Evolutionary conservation across 2,329 filamentous ascomycete species (phyloP).

Genomic region (Paradendryphiella salina): DNA sequence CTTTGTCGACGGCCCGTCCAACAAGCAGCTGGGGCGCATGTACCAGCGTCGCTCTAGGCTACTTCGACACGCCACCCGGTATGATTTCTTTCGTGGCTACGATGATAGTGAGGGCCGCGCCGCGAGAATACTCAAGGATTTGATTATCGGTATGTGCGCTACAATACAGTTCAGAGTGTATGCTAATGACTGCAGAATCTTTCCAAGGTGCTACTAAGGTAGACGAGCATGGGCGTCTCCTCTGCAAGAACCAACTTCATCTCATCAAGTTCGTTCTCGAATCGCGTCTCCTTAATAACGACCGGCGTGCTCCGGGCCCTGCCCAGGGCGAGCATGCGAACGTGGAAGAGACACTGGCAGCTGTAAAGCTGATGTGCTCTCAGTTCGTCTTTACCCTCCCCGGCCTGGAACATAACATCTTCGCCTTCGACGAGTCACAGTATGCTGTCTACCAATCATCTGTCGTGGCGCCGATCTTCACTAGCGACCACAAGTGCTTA

Average conservation of each 20-base stretch:
- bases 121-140: constrained; percentile 46
- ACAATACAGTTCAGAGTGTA: neutral
- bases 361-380: constrained; percentile 40
- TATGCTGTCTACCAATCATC: constrained; percentile 49
- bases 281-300: constrained; percentile 33
- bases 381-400: constrained; percentile 37
- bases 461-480: constrained; percentile 45
- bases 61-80: constrained; percentile 23
- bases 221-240: constrained; percentile 27
- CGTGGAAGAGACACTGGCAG: constrained; percentile 26
- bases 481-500: constrained; percentile 38
- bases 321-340: constrained; percentile 4
- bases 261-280: constrained; percentile 39
- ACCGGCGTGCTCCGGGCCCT: constrained; percentile 25
- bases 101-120: constrained; percentile 37
- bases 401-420: constrained; percentile 26
- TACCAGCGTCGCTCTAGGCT: constrained; percentile 42
- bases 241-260: constrained; percentile 41
- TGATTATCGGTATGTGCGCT: constrained; percentile 51
- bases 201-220: constrained; percentile 27
- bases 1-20: constrained; percentile 20
- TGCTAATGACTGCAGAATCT: constrained; percentile 29
- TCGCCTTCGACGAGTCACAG: constrained; percentile 53
- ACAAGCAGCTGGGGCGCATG: constrained; percentile 39
- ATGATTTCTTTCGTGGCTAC: constrained; percentile 28